Conservation (phyloP, 2,329 filamentous ascomycete species). For the Phyllosticta ampelicida region DNA sequence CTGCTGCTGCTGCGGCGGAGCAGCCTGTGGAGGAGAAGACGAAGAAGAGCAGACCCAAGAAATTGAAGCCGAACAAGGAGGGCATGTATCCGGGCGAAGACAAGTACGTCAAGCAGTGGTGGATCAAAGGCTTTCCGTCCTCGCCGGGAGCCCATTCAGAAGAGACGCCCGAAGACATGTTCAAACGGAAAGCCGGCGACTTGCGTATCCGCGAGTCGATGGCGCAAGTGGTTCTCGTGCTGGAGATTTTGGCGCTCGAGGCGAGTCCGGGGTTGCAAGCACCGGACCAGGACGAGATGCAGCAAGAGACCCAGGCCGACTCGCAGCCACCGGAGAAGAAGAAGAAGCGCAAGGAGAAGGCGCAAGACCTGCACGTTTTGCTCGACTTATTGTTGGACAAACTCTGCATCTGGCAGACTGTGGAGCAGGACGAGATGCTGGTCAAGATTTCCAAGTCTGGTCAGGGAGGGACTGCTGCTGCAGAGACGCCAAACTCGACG, state of each 20-base stretch:
- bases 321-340: constrained; percentile 23
- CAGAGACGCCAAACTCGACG: constrained; percentile 15
- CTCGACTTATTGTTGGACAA: constrained; percentile 67
- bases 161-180: constrained; percentile 40
- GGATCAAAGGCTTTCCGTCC: constrained; percentile 33
- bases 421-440: constrained; percentile 46
- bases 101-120: constrained; percentile 57
- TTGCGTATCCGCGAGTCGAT: constrained; percentile 68
- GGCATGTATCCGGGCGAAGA: constrained; percentile 60
- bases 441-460: constrained; percentile 16
- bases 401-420: constrained; percentile 75
- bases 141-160: constrained; percentile 1
- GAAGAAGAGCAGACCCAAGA: constrained; percentile 48
- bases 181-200: constrained; percentile 53
- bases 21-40: constrained; percentile 28
- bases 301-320: constrained; percentile 15
- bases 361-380: constrained; percentile 53
- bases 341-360: constrained; percentile 44
- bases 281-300: constrained; percentile 14
- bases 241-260: constrained; percentile 67
- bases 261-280: constrained; percentile 27
- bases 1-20: constrained; percentile 21
- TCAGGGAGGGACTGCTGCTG: constrained; percentile 14
- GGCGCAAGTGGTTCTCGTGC: constrained; percentile 66
- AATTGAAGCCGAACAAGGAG: constrained; percentile 55